Evolutionary conservation across 1,284 basidiomycete genomes (phyloP), one percentile per base, ranked within the genome.

Genomic region (Apiotrichum montevideense): DNA sequence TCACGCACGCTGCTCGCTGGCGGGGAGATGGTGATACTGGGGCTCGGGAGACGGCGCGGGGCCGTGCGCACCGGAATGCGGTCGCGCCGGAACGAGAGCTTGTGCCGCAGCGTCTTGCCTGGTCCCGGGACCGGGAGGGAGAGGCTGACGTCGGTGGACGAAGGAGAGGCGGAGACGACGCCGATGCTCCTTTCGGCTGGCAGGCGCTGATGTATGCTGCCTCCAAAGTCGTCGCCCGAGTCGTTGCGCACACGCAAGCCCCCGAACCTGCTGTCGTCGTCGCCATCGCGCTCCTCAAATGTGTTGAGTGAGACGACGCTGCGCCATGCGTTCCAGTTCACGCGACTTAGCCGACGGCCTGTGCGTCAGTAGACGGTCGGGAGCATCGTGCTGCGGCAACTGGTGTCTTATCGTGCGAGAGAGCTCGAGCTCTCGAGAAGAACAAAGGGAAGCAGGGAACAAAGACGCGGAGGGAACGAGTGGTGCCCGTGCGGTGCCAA

Each of bases 281-380:
- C 34, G 13, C 4, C 6, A 4, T 15, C 37, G 9, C 47, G 47
- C 21, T 49, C 47, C 37, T 49, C 47, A 10, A 49, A 32, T 9
- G 47, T 49, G 50, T 43, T 35, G 32, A 51, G 50, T 4, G 50
- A 51, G 6, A 51, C 50, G 11, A 43, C 41, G 41, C 50, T 51
- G 32, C 40, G 40, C 40, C 40, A 51, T 10, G 14, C 50, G n/a
- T 34, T 35, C 50, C 50, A 51, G 32, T 35, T 42, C 4, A 21
- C 32, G 14, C 50, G 40, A 14, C 41, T 51, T 29, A 41, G 50
- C 11, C 50, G 47, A 7, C 47, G 47, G 47, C 21, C 47, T 49
- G 47, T 40, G 47, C 35, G 37, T 49, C 14, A 49, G 47, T 33
- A 21, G 21, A 21, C 21, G 21, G 21, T 21, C 21, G 21, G 21